Percentiles rank a stretch among this genome's conserved stretches.
phyloP scores from a whole-genome alignment of 495 filamentous ascomycete species.

The Lophiostoma macrostomum region DNA sequence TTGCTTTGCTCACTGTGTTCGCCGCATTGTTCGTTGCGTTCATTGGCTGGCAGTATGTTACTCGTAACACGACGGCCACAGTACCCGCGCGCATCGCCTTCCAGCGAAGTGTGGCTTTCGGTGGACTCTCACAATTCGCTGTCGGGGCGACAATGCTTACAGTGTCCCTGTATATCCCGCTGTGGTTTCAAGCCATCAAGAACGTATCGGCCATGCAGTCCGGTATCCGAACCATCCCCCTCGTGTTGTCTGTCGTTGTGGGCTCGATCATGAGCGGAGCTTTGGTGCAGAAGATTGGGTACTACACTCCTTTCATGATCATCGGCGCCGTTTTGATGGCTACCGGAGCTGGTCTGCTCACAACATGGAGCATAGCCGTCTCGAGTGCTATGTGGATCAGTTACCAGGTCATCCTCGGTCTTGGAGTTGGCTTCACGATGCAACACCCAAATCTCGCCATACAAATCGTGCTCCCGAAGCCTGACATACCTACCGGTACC shows the following conservation, averaged over 20 bases:
- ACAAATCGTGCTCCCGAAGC: constrained; percentile 25
- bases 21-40: constrained; percentile 50
- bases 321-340: constrained; percentile 17
- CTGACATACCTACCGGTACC: constrained; percentile 32
- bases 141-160: constrained; percentile 56
- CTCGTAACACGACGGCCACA: constrained; percentile 47
- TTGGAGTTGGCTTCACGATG: constrained; percentile 30
- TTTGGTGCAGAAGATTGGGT: constrained; percentile 61
- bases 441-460: constrained; percentile 32
- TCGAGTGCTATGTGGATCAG: constrained; percentile 26
- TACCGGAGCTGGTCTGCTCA: constrained; percentile 30
- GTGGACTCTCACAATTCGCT: constrained; percentile 42
- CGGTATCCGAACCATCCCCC: constrained; percentile 24
- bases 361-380: constrained; percentile 22
- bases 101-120: constrained; percentile 45
- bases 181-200: constrained; percentile 34
- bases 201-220: constrained; percentile 22
- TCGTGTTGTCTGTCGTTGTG: constrained; percentile 39
- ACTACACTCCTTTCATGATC: constrained; percentile 67
- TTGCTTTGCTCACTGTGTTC: constrained; percentile 45
- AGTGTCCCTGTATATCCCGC: constrained; percentile 29
- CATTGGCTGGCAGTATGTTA: constrained; percentile 49
- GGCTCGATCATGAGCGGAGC: constrained; percentile 61
- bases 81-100: constrained; percentile 47
- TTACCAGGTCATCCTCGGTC: constrained; percentile 30